Evolutionary conservation across 1,284 basidiomycete genomes (phyloP), one percentile per base, ranked within the genome.

Genomic region (Apiotrichum laibachii): DNA sequence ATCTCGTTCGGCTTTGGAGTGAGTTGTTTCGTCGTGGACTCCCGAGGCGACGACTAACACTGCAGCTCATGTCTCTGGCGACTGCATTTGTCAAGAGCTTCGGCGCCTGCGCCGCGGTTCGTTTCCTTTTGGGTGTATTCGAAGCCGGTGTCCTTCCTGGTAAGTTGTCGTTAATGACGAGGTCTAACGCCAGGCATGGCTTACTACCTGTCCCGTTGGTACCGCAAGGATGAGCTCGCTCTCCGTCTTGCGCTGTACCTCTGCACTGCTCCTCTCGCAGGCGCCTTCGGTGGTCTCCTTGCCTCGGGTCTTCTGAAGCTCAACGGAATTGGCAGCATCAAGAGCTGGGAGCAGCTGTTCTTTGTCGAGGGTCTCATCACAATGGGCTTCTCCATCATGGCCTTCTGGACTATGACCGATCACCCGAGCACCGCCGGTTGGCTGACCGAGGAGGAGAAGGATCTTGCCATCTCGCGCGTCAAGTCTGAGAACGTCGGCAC

Each of bases 341-440:
- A 63, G 40, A 47, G 53, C 22, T 65, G 66, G 61, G 52, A 67
- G 33, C 57, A 63, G 42, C 61, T 69, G 8, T 69, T 69, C 61
- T 51, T 69, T 15, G 56, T 69, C 37, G 71, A 73, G 54, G 72
- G 72, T 7, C 63, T 73, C 52, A 69, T 73, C 53, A 73, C 72
- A 1, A 68, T 68, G n/a, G 65, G 61, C 18, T 33, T 70, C 12
- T 57, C 59, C 0, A 45, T 71, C 37, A 40, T 72, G 8, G 44
- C 69, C 34, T 58, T 64, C 53, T 65, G 65, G 48, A 55, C 68
- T 8, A 66, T 71, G 53, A 65, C 69, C 2, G 62, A 59, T 50
- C 66, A 68, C 56, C 68, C 69, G 0, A 47, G 57, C 4, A 67
- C 62, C 5, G 68, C 72, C 5, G 45, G 57, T 0, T 60, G 68